Conservation (phyloP, 768 basidiomycete genomes). For the Hydnomerulius pinastri region DNA sequence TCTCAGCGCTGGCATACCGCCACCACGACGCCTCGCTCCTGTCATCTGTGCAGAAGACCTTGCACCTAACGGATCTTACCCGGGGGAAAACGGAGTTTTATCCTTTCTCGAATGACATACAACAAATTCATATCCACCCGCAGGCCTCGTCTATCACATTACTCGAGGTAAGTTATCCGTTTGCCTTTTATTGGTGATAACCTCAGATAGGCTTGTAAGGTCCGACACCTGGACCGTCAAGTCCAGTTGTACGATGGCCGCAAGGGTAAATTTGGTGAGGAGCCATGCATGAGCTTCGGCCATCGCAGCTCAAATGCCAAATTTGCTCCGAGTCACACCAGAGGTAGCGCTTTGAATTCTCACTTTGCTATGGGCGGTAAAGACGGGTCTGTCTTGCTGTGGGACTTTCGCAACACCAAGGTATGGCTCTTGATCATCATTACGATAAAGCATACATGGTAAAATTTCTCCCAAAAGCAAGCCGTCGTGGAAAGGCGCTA, state of each 20-base stretch:
- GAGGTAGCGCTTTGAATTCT: constrained; percentile 42
- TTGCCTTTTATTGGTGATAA: constrained; percentile 7
- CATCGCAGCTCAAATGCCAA: constrained; percentile 31
- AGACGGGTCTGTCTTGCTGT: constrained; percentile 45
- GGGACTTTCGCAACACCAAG: constrained; percentile 53
- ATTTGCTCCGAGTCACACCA: constrained; percentile 30
- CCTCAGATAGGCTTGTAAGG: constrained; percentile 33
- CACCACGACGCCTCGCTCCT: constrained; percentile 36
- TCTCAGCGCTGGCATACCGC: constrained; percentile 43
- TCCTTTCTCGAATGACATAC: constrained; percentile 39
- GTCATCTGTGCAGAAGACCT: constrained; percentile 34
- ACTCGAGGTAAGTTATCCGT: constrained; percentile 45
- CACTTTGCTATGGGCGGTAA: constrained; percentile 49
- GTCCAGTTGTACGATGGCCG: constrained; percentile 51
- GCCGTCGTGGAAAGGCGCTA: constrained; percentile 36
- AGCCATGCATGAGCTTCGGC: constrained; percentile 48
- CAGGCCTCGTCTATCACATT: constrained; percentile 43
- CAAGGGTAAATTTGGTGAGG: constrained; percentile 37
- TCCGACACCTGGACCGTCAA: constrained; percentile 51
- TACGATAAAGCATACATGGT: constrained; percentile 15
- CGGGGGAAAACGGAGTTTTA: constrained; percentile 31
- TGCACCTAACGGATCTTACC: constrained; percentile 42
- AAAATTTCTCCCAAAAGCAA: constrained; percentile 32
- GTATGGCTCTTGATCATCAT: constrained; percentile 31
- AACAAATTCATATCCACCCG: constrained; percentile 49